Base-by-base conservation (phyloP, 2,329 filamentous ascomycete genomes). In the Coniella vitis region DNA sequence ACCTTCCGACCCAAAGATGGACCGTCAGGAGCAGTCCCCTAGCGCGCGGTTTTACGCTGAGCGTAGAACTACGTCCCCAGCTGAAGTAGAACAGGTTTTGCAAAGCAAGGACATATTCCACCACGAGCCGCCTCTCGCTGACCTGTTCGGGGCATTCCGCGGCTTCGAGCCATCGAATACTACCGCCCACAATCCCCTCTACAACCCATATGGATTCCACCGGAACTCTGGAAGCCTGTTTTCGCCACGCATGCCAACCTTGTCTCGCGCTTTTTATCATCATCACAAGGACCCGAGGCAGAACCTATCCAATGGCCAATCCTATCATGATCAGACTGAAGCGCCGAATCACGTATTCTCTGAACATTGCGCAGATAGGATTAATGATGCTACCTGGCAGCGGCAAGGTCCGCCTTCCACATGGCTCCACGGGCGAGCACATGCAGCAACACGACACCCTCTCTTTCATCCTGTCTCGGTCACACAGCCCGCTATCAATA, bases 11-110 rank as follows among this genome's bases (percentile, higher is more conserved):
- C 9, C 8, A 19, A 38, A 12, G 13, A 53, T 44, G 43, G 35
- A 39, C 31, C 38, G 4, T 39, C 37, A 29, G 14, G 16, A 39
- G 34, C 25, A 10, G 4, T 54, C 52, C 10, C 52, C 48, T 17
- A 54, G 52, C 37, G 48, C 38, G 12, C 52, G 38, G 14, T 53
- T 54, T 25, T 54, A 53, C 35, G 36, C 39, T 35, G 34, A 36
- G 3, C 41, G 38, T 19, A 38, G 41, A 12, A 36, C 37, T 7
- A 17, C 31, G 12, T 20, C 17, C 4, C 25, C 47, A 8, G 41
- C 37, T 32, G 16, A 20, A 3, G 38, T 31, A 17, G 14, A 36
- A 3, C 16, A 34, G 22, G 25, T 37, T 5, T 10, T 34, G n/a
- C 25, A 36, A 13, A 14, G 19, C 20, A 22, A 38, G 16, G 20